Evolutionary conservation across 345 rosid species (phyloP).

Genomic region (Eutrema japonicum): DNA sequence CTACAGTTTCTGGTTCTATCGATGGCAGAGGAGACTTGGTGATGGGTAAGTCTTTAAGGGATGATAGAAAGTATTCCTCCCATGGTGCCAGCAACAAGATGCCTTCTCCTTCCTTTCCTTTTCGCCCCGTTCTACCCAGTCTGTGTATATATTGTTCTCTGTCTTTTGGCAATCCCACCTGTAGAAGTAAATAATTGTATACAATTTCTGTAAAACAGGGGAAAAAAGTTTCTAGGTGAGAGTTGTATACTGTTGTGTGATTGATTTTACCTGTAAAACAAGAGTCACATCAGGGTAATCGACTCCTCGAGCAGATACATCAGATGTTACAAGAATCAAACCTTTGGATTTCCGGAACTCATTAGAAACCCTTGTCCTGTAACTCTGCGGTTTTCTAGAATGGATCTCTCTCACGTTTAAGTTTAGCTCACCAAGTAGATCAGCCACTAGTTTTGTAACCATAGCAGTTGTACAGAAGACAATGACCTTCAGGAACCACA

Average conservation of each 20-base stretch:
- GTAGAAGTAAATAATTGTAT: no score
- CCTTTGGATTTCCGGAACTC: no score
- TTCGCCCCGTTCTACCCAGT: conserved; percentile 94
- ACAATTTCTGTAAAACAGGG: no score
- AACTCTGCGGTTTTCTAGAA: conserved; percentile 92
- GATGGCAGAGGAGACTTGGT: conserved; percentile 64
- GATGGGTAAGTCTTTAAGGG: conserved; percentile 84
- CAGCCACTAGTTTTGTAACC: conserved; percentile 85
- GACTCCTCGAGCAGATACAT: no score
- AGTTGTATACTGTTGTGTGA: no score
- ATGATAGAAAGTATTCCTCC: conserved; percentile 85
- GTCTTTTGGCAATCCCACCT: no score
- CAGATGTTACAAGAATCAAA: no score
- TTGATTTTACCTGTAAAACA: no score
- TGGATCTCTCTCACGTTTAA: conserved; percentile 93
- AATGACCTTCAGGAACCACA: conserved; percentile 60
- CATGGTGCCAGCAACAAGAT: conserved; percentile 81
- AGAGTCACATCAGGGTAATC: no score
- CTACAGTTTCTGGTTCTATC: conserved; percentile 72
- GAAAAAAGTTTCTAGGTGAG: no score
- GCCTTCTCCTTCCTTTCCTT: conserved; percentile 97
- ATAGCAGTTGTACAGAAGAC: conserved; percentile 98
- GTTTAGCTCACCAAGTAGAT: conserved; percentile 68
- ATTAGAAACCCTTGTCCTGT: conserved; percentile 86
- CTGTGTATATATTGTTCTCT: conserved; percentile 94